Conservation (phyloP, 2,329 filamentous ascomycete species). For the Stagonosporopsis vannaccii region DNA sequence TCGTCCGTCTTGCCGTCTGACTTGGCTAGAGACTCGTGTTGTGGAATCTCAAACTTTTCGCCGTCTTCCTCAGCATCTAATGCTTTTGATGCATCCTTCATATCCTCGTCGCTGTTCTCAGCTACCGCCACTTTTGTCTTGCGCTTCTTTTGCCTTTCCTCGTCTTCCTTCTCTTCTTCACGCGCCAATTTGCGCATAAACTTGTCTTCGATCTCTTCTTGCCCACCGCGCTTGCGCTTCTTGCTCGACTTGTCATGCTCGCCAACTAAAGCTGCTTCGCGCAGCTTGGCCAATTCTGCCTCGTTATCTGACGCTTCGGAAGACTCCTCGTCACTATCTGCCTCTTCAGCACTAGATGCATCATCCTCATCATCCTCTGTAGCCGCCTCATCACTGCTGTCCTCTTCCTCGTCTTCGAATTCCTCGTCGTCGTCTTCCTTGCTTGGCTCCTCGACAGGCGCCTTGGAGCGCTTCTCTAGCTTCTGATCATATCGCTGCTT, state of each 20-base stretch:
- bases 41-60: constrained; percentile 61
- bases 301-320: constrained; percentile 34
- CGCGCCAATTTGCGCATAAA: constrained; percentile 71
- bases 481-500: constrained; percentile 49
- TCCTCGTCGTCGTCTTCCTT: constrained; percentile 63
- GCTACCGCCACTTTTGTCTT: constrained; percentile 38
- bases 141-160: constrained; percentile 48
- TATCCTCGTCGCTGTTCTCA: constrained; percentile 32
- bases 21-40: constrained; percentile 59
- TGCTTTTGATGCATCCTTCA: constrained; percentile 23
- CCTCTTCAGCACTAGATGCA: constrained; percentile 40
- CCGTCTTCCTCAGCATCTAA: constrained; percentile 46
- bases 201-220: constrained; percentile 72
- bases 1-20: constrained; percentile 51
- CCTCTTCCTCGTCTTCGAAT: constrained; percentile 59
- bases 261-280: constrained; percentile 36
- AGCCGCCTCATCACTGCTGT: constrained; percentile 40
- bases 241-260: constrained; percentile 41
- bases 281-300: constrained; percentile 34
- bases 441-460: constrained; percentile 42
- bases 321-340: constrained; percentile 28
- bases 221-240: constrained; percentile 60
- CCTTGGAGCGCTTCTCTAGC: constrained; percentile 26
- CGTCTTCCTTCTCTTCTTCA: constrained; percentile 54
- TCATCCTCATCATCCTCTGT: constrained; percentile 56